Evolutionary conservation across 306 rosid species (phyloP).

Genomic region (Biancaea sappan): DNA sequence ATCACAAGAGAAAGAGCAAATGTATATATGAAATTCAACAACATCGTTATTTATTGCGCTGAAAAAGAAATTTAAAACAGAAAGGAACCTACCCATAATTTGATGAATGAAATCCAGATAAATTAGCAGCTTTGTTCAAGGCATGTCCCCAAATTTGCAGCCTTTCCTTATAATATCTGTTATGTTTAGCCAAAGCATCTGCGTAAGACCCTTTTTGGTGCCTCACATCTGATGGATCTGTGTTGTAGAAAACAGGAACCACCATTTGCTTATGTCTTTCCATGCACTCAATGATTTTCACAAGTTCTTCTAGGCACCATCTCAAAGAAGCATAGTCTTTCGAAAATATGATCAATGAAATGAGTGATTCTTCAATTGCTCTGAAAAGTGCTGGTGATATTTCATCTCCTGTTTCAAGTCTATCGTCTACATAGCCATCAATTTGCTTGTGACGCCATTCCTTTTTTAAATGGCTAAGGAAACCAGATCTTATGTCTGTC

Average conservation of each 20-base stretch:
- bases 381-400: neutral
- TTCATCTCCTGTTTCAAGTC: neutral
- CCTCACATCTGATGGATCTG: neutral
- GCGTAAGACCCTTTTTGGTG: neutral
- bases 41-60: neutral
- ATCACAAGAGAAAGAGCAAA: neutral
- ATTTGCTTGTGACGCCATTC: neutral
- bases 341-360: constrained; percentile 11
- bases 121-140: neutral
- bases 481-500: neutral
- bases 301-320: constrained; percentile 23
- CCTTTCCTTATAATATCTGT: neutral
- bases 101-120: neutral
- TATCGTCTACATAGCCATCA: neutral
- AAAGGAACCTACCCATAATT: neutral
- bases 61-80: neutral
- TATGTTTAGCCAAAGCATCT: neutral
- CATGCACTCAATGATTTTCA: neutral
- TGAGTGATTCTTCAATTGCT: neutral
- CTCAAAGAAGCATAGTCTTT: neutral
- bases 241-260: neutral
- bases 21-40: neutral
- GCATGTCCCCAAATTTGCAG: neutral
- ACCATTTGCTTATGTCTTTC: neutral
- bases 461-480: neutral